Evolutionary conservation across 306 rosid genomes (phyloP), one percentile per base, ranked within the genome.

Genomic region (Corylus americana): DNA sequence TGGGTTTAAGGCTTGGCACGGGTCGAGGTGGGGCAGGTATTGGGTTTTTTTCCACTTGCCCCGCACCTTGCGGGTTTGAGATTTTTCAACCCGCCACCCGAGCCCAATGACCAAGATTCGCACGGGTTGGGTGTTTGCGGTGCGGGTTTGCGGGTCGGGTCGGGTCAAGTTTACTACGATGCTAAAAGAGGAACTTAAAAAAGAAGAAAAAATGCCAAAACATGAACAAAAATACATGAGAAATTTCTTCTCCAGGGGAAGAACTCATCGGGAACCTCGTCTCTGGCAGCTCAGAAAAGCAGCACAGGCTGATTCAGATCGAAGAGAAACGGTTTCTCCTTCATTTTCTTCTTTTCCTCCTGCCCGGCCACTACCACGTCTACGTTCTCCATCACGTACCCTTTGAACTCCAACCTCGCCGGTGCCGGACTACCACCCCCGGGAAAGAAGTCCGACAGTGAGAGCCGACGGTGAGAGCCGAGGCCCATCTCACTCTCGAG

Each of bases 271-370:
- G 6, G 5, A 17, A 66, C 71, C 20, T 35, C 2, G 20, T 59
- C 13, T 5, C 66, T 48, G 80, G 44, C 27, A 16, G 20, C 17
- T 89, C 83, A 91, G 73, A 76, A 75, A 7, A 81, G 80, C 11
- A 92, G 92, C 72, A 93, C 90, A 70, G 93, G 93, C 29, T 70
- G 77, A 77, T 91, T 91, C 54, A 91, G 90, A 82, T 91, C 96
- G 31, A 91, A 73, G 79, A 82, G 29, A 0, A 89, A 82, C 13
- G 92, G 90, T 27, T 83, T 82, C 84, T 91, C 86, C 77, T 54
- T 74, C 11, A 58, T 82, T 31, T 64, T 57, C 78, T 64, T 51
- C 69, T 37, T 71, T 55, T 78, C 48, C 82, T 82, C 87, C 14
- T 87, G 80, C 69, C 74, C 75, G 63, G n/a, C 77, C 79, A 85